Percentiles rank a stretch among this genome's conserved stretches.
Conservation (phyloP, 208 protist genomes). For the Crithidia fasciculata region DNA sequence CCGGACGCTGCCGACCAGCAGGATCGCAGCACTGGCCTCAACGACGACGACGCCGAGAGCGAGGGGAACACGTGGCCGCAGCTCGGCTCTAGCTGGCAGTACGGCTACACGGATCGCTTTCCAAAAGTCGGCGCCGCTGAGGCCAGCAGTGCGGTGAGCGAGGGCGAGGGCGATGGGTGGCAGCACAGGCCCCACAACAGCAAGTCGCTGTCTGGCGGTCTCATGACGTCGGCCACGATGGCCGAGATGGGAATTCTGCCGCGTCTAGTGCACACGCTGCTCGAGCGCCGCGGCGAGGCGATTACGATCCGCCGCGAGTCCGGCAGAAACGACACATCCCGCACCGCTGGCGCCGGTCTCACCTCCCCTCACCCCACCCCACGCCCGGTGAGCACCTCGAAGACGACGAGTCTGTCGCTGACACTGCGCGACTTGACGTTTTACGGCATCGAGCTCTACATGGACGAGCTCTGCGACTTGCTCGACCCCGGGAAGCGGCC, state of each 20-base stretch:
- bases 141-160: background rate
- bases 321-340: background rate
- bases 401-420: conserved; percentile 35
- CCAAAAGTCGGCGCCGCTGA: background rate
- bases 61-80: conserved; percentile 20
- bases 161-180: background rate
- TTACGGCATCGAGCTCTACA: conserved; percentile 89
- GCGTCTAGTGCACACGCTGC: conserved; percentile 73
- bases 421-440: conserved; percentile 76
- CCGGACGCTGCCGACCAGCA: background rate
- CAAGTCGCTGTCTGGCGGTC: background rate
- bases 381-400: conserved; percentile 8
- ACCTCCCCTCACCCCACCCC: conserved; percentile 2
- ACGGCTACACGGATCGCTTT: conserved; percentile 19
- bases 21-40: conserved; percentile 1
- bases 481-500: conserved; percentile 77
- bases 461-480: conserved; percentile 84
- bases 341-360: conserved; percentile 1
- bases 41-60: conserved; percentile 20
- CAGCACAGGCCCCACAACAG: background rate
- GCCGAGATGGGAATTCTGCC: conserved; percentile 79
- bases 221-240: conserved; percentile 12
- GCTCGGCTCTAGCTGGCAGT: conserved; percentile 25
- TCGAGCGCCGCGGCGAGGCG: conserved; percentile 70
- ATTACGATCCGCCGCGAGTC: conserved; percentile 43